Conservation (phyloP, 139 green algal genomes). For the Coelastrella sp. region DNA sequence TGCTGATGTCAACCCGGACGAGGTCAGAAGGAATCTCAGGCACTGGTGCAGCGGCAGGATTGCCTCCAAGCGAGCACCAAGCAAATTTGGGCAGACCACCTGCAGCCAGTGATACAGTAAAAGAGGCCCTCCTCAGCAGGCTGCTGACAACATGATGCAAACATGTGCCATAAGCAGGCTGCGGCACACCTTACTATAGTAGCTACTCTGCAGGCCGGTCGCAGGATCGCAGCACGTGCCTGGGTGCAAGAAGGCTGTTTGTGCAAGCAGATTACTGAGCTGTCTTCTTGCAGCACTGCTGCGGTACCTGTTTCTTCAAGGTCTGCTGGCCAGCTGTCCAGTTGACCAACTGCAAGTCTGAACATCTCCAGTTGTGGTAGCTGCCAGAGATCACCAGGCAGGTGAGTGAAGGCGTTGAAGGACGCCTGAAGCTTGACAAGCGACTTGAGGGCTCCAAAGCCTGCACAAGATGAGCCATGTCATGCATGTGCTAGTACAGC, state of each 20-base stretch:
- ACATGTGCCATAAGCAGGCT: not conserved
- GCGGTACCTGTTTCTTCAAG: not conserved
- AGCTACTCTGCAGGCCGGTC: no score
- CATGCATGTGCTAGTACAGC: no score
- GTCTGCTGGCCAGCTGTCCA: conserved; percentile 60
- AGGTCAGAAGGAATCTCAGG: conserved; percentile 51
- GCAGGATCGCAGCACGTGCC: not conserved
- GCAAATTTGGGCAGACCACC: conserved; percentile 61
- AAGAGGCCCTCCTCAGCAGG: no score
- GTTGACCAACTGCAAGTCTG: conserved; percentile 72
- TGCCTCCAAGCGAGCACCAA: conserved; percentile 85
- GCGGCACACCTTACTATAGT: no score
- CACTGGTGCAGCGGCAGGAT: conserved; percentile 63
- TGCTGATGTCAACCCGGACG: conserved; percentile 37
- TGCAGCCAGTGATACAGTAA: not conserved
- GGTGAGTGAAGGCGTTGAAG: conserved; percentile 76
- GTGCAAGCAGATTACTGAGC: not conserved
- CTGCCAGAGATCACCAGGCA: conserved; percentile 69
- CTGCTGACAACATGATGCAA: not conserved
- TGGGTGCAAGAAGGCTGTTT: not conserved
- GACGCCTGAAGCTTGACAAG: conserved; percentile 82
- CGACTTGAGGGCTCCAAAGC: conserved; percentile 52
- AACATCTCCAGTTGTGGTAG: conserved; percentile 81
- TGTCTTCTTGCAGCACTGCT: not conserved
- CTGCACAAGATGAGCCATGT: not conserved